phyloP scores from a whole-genome alignment of 2,329 filamentous ascomycete species.

The Aspergillus persii region DNA sequence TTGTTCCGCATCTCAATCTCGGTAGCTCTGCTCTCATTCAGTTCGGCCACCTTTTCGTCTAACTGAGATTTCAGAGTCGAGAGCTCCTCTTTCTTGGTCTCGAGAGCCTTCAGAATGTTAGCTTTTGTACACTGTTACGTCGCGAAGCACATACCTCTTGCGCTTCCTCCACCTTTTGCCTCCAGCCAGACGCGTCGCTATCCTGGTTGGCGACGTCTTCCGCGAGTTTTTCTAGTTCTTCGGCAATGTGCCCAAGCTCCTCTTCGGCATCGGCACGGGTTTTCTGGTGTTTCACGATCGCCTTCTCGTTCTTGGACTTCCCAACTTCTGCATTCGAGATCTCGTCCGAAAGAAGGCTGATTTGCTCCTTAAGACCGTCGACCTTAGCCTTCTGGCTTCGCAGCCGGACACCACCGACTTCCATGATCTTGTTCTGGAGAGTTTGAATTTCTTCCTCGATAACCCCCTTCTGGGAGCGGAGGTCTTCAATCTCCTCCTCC shows the following conservation, averaged over 20 bases:
- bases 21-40: conserved; percentile 82
- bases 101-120: conserved; percentile 55
- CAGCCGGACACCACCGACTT: conserved; percentile 90
- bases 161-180: conserved; percentile 74
- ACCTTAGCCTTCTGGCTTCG: conserved; percentile 88
- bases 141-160: conserved; percentile 53
- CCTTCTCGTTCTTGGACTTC: conserved; percentile 91
- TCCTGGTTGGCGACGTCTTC: conserved; percentile 75
- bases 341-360: conserved; percentile 74
- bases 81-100: conserved; percentile 77
- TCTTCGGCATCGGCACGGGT: conserved; percentile 73
- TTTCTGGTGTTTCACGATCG: conserved; percentile 81
- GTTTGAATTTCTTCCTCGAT: conserved; percentile 90
- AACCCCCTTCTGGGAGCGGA: conserved; percentile 80
- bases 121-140: conserved; percentile 12
- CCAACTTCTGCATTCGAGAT: conserved; percentile 83
- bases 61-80: conserved; percentile 76
- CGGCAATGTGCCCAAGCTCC: conserved; percentile 69
- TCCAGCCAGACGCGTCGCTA: conserved; percentile 70
- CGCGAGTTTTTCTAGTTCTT: conserved; percentile 75
- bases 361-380: conserved; percentile 82
- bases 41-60: conserved; percentile 77
- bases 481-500: conserved; percentile 73
- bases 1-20: conserved; percentile 99
- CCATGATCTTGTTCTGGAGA: conserved; percentile 96